Evolutionary conservation across 139 green algal species (phyloP).

Genomic region (Penium margaritaceum): DNA sequence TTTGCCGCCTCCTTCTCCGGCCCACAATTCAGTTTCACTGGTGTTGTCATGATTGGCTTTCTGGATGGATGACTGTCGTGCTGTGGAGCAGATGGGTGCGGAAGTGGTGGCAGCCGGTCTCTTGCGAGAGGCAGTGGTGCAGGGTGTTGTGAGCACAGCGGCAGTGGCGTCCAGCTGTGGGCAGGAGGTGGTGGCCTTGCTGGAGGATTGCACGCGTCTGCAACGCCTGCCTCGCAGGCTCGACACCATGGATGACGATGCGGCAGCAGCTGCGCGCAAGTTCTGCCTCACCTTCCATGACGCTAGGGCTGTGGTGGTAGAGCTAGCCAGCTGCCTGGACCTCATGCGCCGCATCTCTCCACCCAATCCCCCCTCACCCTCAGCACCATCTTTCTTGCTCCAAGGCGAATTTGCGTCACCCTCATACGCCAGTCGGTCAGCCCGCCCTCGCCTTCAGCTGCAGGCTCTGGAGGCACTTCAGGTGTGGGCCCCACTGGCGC

Average conservation of each 20-base stretch:
- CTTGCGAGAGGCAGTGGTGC: slow-evolving; percentile 61
- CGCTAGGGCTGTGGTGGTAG: slow-evolving; percentile 65
- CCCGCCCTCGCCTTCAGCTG: slow-evolving; percentile 47
- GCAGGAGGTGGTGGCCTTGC: slow-evolving; percentile 14
- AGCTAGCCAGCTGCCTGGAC: slow-evolving; percentile 70
- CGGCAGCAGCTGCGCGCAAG: slow-evolving; percentile 69
- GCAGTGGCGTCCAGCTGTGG: slow-evolving; percentile 60
- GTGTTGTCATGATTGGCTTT: slow-evolving; percentile 17
- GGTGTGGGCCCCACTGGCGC: slow-evolving; percentile 49
- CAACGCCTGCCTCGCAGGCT: slow-evolving; percentile 57
- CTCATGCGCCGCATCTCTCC: slow-evolving; percentile 56
- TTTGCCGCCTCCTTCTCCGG: not conserved
- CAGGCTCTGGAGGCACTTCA: slow-evolving; percentile 73
- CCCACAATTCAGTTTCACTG: not conserved
- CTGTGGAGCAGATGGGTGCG: slow-evolving; percentile 70
- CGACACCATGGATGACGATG: slow-evolving; percentile 73
- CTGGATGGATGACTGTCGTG: too few species aligned
- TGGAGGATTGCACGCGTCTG: slow-evolving; percentile 53
- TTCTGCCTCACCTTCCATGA: slow-evolving; percentile 80
- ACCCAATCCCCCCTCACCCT: slow-evolving; percentile 4
- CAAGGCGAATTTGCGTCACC: too few species aligned
- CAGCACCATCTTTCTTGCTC: too few species aligned
- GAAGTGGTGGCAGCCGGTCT: slow-evolving; percentile 74
- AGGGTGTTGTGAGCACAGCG: slow-evolving; percentile 47
- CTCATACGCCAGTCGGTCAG: too few species aligned